Evolutionary conservation across 495 filamentous ascomycete genomes (phyloP), one percentile per base, ranked within the genome.

Genomic region (Aspergillus haitiensis): DNA sequence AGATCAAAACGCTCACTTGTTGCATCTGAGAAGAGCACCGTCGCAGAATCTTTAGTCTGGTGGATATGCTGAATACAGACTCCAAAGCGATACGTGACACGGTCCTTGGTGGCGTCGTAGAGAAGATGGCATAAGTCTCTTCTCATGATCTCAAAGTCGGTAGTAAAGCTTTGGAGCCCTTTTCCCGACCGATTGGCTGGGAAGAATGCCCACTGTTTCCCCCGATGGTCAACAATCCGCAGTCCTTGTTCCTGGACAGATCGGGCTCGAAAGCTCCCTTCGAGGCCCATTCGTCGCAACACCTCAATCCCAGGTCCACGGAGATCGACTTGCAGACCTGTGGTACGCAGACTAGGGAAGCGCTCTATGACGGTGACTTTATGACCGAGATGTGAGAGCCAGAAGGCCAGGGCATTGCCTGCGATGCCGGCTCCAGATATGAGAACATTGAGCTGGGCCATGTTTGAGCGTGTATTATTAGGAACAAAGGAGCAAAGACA

Each of bases 111-210:
- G 11, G 64, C 67, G 35, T 75, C 72, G 47, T 75, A 67, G 1
- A 80, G 48, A 5, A 79, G 8, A 10, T 59, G 59, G 35, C 63
- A 64, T 11, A 82, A 52, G 65, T 81, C 78, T 6, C 70, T 77
- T 15, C 78, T 62, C 74, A 82, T 77, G 49, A 82, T 78, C 64
- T 81, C 79, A 47, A 46, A 76, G 13, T 82, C 78, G 13, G 65
- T 70, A n/a, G 74, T 75, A 15, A 79, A 70, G 33, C 58, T 63
- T 40, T 70, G 65, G 45, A 54, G 9, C 10, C 71, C 68, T 36
- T 71, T 58, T 2, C 70, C 70, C 2, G 63, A 59, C 15, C 66
- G 53, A 53, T 71, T 72, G 12, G 66, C 69, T 5, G 59, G 55
- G 45, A 79, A 75, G 33, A 60, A 67, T 0, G 66, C 71, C 55